phyloP scores from a whole-genome alignment of 768 basidiomycete species.

The Agaricus sinodeliciosus region DNA sequence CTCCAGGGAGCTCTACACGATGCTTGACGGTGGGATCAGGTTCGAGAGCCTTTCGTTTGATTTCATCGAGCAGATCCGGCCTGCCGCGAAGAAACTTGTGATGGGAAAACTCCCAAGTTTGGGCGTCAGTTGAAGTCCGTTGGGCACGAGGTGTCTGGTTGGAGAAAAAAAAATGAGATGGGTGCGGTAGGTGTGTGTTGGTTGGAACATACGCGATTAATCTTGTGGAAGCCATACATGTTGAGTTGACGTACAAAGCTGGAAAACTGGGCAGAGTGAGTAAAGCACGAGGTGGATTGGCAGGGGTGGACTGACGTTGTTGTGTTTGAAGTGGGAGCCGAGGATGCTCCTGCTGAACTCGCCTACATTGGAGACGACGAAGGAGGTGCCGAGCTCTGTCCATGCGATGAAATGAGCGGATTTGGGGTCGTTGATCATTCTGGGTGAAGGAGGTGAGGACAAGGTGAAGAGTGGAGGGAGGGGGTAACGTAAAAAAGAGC shows the following conservation, averaged over 20 bases:
- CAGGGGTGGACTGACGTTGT: slow-evolving; percentile 51
- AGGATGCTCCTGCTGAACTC: slow-evolving; percentile 83
- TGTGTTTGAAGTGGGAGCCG: slow-evolving; percentile 86
- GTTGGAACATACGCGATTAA: slow-evolving; percentile 60
- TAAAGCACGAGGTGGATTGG: not conserved
- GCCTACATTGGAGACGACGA: slow-evolving; percentile 81
- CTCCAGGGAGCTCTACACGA: slow-evolving; percentile 75
- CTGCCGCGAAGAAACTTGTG: slow-evolving; percentile 79
- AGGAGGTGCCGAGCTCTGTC: slow-evolving; percentile 78
- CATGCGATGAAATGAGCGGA: slow-evolving; percentile 76
- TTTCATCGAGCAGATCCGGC: slow-evolving; percentile 76
- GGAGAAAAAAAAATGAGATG: not conserved
- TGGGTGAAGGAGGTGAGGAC: slow-evolving; percentile 20
- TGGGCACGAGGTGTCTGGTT: slow-evolving; percentile 73
- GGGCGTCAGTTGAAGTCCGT: slow-evolving; percentile 71
- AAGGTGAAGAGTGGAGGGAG: slow-evolving; percentile 3
- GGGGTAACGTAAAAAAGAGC: slow-evolving; percentile 9
- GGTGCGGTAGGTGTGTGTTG: not conserved
- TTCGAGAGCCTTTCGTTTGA: slow-evolving; percentile 81
- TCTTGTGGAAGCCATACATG: slow-evolving; percentile 97
- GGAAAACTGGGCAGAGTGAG: slow-evolving; percentile 54
- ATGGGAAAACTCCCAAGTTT: slow-evolving; percentile 88
- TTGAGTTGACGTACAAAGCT: slow-evolving; percentile 93
- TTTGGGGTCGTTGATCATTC: slow-evolving; percentile 84
- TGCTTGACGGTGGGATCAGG: slow-evolving; percentile 68